phyloP scores from a whole-genome alignment of 2,329 filamentous ascomycete genomes.

The Chaetomium globosum region DNA sequence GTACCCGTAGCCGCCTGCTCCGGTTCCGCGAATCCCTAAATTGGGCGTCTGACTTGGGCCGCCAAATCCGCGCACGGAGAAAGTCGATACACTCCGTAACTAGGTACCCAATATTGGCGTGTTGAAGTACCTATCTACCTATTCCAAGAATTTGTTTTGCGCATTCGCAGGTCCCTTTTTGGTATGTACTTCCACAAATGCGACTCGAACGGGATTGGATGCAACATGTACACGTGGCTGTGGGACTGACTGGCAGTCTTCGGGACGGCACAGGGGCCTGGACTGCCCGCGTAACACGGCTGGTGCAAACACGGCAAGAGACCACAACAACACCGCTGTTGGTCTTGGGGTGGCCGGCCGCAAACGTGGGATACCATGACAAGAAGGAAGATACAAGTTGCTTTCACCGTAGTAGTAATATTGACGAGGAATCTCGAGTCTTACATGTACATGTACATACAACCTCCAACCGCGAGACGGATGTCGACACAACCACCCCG shows the following conservation, averaged over 20 bases:
- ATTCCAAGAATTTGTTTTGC: too few relatives aligned
- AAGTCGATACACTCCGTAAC: too few relatives aligned
- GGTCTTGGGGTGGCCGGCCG: background rate
- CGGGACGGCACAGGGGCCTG: background rate
- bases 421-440: background rate
- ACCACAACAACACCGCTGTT: background rate
- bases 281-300: background rate
- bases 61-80: too few relatives aligned
- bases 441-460: background rate
- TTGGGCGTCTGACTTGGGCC: too few relatives aligned
- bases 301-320: background rate
- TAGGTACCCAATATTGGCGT: too few relatives aligned
- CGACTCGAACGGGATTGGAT: slow-evolving; percentile 11
- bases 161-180: too few relatives aligned
- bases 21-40: too few relatives aligned
- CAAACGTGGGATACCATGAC: too few relatives aligned
- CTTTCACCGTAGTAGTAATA: background rate
- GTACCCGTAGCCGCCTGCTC: too few relatives aligned
- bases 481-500: background rate
- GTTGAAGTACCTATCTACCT: too few relatives aligned
- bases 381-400: background rate
- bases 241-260: background rate
- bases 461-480: background rate
- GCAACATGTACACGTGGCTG: slow-evolving; percentile 15
- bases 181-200: too few relatives aligned